Evolutionary conservation across 805 yeast genomes (phyloP).

Genomic region (Pichia sporocuriosa): DNA sequence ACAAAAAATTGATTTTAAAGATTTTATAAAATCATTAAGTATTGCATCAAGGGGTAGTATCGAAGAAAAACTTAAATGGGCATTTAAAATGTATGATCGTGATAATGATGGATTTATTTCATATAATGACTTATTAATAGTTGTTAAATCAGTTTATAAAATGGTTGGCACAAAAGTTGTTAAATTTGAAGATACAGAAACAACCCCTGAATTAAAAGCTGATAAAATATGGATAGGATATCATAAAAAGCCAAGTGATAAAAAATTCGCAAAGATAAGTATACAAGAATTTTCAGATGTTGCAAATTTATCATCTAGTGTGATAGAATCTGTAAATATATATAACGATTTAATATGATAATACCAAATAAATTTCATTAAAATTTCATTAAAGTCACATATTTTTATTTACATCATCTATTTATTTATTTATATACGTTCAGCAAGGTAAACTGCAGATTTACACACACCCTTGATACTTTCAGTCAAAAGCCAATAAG

Average conservation of each 20-base stretch:
- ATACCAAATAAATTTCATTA: not conserved
- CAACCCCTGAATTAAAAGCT: conserved; percentile 84
- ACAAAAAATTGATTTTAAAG: conserved; percentile 85
- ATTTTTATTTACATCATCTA: not conserved
- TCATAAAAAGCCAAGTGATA: conserved; percentile 55
- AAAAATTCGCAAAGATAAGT: conserved; percentile 62
- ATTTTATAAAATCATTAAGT: conserved; percentile 82
- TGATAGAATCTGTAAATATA: conserved; percentile 66
- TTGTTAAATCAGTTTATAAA: conserved; percentile 78
- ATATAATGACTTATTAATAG: conserved; percentile 71
- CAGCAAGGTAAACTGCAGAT: conserved; percentile 90
- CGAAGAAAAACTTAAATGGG: conserved; percentile 85
- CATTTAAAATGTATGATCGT: conserved; percentile 80
- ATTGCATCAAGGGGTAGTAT: conserved; percentile 79
- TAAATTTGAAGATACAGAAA: conserved; percentile 77
- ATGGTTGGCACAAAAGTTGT: conserved; percentile 92
- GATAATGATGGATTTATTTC: conserved; percentile 71
- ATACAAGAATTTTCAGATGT: conserved; percentile 80
- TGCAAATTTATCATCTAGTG: conserved; percentile 70
- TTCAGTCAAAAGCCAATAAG: conserved; percentile 84
- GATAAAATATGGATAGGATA: conserved; percentile 58
- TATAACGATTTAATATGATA: conserved; percentile 26
- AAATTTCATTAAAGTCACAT: not conserved
- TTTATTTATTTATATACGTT: conserved; percentile 44
- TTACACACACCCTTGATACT: conserved; percentile 75